Evolutionary conservation across 192 early-diverging fungal genomes (phyloP).

Genomic region (Podila verticillata): DNA sequence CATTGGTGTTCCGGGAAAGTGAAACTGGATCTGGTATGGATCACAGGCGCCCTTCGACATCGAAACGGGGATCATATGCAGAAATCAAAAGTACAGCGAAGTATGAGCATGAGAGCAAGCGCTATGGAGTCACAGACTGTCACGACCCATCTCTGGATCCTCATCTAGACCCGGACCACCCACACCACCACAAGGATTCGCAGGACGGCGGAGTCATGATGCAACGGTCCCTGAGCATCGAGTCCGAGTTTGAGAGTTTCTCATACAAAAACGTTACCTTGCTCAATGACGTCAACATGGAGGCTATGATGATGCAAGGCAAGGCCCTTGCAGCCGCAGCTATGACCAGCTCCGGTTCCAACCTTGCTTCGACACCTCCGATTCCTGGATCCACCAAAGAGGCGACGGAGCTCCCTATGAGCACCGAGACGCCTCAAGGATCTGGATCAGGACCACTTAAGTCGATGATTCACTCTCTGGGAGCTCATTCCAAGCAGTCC

Average conservation of each 20-base stretch:
- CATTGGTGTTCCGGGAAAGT: background rate
- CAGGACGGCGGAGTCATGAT: slow-evolving; percentile 15
- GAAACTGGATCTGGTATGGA: background rate
- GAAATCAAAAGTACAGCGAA: background rate
- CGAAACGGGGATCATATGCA: background rate
- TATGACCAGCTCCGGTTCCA: background rate
- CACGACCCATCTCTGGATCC: background rate
- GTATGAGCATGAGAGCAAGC: background rate
- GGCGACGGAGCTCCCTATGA: background rate
- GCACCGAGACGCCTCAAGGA: too few relatives aligned
- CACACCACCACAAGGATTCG: background rate
- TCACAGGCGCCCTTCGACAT: background rate
- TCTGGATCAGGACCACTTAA: slow-evolving; percentile 23
- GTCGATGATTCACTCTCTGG: slow-evolving; percentile 43
- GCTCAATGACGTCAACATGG: slow-evolving; percentile 71
- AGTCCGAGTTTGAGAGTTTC: slow-evolving; percentile 68
- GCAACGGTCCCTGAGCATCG: slow-evolving; percentile 50
- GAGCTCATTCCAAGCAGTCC: slow-evolving; percentile 14
- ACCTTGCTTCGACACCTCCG: background rate
- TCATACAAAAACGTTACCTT: slow-evolving; percentile 72
- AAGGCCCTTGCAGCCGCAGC: slow-evolving; percentile 14
- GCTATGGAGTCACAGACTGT: background rate
- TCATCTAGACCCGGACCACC: background rate
- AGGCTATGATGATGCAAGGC: slow-evolving; percentile 57
- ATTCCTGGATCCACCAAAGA: background rate